These are phyloP conservation scores for Sequoiadendron giganteum DNA, from an alignment of 75 land plant genomes.

Conservation along the genomic window DNA sequence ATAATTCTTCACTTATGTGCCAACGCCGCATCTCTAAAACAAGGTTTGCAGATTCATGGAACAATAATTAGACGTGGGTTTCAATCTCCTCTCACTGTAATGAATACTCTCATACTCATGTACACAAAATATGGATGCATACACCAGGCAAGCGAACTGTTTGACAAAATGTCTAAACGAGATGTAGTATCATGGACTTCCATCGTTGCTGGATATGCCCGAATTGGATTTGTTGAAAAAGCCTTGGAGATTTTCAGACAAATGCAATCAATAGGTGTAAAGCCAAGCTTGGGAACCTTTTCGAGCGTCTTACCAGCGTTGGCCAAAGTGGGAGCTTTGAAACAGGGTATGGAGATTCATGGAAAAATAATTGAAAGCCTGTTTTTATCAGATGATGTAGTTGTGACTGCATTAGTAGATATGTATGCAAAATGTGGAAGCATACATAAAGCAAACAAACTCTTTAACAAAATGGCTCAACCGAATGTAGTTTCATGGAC, in stretches of 20 bases:
- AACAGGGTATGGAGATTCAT: no score
- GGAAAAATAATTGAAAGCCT: no score
- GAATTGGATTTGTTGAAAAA: slow-evolving; percentile 16
- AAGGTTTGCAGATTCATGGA: slow-evolving; percentile 24
- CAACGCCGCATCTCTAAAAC: neutral
- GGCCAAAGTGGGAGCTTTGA: no score
- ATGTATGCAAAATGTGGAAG: no score
- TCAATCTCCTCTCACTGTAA: slow-evolving; percentile 12
- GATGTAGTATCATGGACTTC: slow-evolving; percentile 46
- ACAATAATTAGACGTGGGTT: slow-evolving; percentile 27
- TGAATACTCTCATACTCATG: slow-evolving; percentile 33
- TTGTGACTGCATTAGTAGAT: no score
- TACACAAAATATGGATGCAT: slow-evolving; percentile 35
- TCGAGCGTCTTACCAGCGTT: no score
- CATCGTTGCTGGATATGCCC: slow-evolving; percentile 45
- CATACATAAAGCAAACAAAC: neutral
- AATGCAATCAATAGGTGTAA: slow-evolving; percentile 2
- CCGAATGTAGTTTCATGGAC: neutral
- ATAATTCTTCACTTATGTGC: slow-evolving; percentile 31
- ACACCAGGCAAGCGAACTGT: slow-evolving; percentile 22
- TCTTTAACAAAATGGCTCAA: neutral
- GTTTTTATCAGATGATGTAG: no score
- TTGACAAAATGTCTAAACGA: slow-evolving; percentile 10
- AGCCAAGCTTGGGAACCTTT: no score
- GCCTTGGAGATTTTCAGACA: slow-evolving; percentile 36